Evolutionary conservation across 2,329 filamentous ascomycete genomes (phyloP), one percentile per base, ranked within the genome.

Genomic region (Colletotrichum truncatum): DNA sequence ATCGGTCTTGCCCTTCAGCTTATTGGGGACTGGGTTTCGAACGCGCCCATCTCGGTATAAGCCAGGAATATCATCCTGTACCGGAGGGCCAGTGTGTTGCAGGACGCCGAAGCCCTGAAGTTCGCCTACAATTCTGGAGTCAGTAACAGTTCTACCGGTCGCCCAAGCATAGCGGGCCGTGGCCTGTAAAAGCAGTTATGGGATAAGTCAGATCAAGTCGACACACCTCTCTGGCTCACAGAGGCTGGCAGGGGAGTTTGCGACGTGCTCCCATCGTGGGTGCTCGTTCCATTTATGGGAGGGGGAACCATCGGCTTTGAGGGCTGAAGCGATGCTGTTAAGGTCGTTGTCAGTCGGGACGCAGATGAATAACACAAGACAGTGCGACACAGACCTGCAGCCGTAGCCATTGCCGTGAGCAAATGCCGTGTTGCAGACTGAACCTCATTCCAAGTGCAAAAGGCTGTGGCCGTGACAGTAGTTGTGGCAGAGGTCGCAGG

Each of bases 11-110:
- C 86, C 85, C 72, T 89, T 87, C 57, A 90, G 78, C 73, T 89
- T 89, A 74, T 83, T 87, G 4, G 88, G 87, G 2, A 90, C 82
- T 2, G 87, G 85, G 66, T 89, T 88, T 61, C 85, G 77, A 12
- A 86, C 80, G 23, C 84, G 80, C 43, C 83, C 83, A 72, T 87
- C 84, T 28, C 73, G 74, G n/a, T 72, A 70, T 10, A 69, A 66
- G 14, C 70, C 70, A n/a, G 49, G 67, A 12, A 68, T 54, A 23
- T 67, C 60, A 56, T 74, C 71, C 21, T 70, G 65, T 5, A 69
- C 52, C 30, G 55, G 66, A 16, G 66, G 43, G 7, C 69, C 70
- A 38, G 69, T 68, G 12, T 72, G 60, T 38, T 70, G 58, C n/a
- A 74, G 46, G 26, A 71, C 55, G 14, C 68, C 67, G 30, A 70